Base-by-base conservation (phyloP, 345 rosid species). In the Bretschneidera sinensis region DNA sequence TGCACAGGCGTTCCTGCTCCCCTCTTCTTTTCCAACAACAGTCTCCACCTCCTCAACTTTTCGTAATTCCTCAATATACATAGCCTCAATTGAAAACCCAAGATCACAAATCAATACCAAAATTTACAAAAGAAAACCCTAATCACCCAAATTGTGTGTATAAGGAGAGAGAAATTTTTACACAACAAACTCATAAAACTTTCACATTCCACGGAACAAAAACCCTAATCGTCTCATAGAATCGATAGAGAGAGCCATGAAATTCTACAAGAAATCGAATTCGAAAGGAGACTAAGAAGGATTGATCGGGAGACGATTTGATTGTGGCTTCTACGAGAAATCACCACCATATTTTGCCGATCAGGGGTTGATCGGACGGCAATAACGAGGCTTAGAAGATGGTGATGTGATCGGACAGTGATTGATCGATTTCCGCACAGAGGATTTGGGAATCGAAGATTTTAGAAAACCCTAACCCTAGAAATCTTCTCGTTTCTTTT, bases 61-160 rank as follows among this genome's bases (percentile, higher is more conserved):
- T 25, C 67, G 64, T 85, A 88, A 57, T 57, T 90, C 95, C 77
- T 90, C 96, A 79, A 94, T 86, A 77, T 83, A 71, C 99, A 94
- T 94, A 79, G 57, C 74, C 73, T 57, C 74, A 67, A 66, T 68
- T 64, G 62, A 67, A 55, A 60, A 72, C 61, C 64, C 35, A 55
- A 48, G 54, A 76, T 48, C 69, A 68, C n/a, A 56, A 17, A 54
- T 9, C 48, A 22, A 65, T 60, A 52, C 25, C 69, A 16, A 16
- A 62, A 62, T n/a, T n/a, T 19, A 47, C 58, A 39, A 57, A 57
- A 10, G 21, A 64, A 74, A 64, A 65, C 62, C 59, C 71, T 57
- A 72, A 55, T 14, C 51, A 63, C 65, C 55, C 35, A 43, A 57
- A 19, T 24, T 57, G 7, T n/a, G 55, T 53, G 21, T 63, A 43